Conservation (phyloP, 1,284 basidiomycete species). For the Inonotus obliquus region DNA sequence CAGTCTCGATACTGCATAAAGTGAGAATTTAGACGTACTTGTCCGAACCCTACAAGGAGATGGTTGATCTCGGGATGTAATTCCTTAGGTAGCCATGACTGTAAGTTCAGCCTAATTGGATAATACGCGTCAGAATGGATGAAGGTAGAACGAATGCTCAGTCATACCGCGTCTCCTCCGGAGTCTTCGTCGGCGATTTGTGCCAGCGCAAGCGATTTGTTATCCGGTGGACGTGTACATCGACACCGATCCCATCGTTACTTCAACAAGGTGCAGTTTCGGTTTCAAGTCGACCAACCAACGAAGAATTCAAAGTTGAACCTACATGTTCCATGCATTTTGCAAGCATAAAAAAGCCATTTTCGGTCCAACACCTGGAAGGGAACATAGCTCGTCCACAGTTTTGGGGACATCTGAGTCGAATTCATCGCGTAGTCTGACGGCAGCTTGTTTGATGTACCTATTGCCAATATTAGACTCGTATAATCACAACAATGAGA, state of each 20-base stretch:
- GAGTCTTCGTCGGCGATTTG: constrained; percentile 73
- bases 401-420: constrained; percentile 83
- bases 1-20: constrained; percentile 1
- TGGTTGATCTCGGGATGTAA: constrained; percentile 83
- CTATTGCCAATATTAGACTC: constrained; percentile 30
- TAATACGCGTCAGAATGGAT: not conserved
- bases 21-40: constrained; percentile 42
- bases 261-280: constrained; percentile 34
- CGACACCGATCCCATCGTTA: constrained; percentile 94
- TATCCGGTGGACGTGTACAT: constrained; percentile 94
- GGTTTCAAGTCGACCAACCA: constrained; percentile 3
- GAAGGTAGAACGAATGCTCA: not conserved
- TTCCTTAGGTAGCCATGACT: constrained; percentile 86
- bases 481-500: not conserved
- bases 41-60: constrained; percentile 89
- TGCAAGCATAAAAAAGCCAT: constrained; percentile 88
- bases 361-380: constrained; percentile 89
- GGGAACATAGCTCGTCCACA: constrained; percentile 76
- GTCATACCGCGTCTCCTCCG: constrained; percentile 79
- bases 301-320: not conserved
- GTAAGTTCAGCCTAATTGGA: constrained; percentile 65
- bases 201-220: constrained; percentile 94
- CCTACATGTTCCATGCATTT: constrained; percentile 80
- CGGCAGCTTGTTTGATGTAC: constrained; percentile 72
- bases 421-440: constrained; percentile 64